These are phyloP conservation scores for Salicornia ramosissima DNA, from an alignment of 148 eudicot species.

Conservation along the genomic window DNA sequence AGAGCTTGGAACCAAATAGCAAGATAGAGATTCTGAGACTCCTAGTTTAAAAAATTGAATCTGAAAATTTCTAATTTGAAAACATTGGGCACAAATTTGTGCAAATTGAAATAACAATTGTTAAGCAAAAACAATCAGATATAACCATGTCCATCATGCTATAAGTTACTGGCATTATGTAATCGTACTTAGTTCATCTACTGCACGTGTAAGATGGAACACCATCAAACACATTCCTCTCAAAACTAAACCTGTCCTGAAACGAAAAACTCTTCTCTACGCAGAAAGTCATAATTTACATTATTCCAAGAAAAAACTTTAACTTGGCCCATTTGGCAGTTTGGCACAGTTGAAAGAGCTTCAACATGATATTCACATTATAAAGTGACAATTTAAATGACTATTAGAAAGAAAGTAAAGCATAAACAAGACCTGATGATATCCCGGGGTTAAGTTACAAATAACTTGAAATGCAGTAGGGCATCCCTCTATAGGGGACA, in stretches of 20 bases:
- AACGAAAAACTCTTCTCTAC: background rate
- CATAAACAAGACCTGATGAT: constrained; percentile 44
- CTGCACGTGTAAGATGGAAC: background rate
- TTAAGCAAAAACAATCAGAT: background rate
- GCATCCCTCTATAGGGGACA: constrained; percentile 71
- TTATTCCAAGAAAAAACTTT: background rate
- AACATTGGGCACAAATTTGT: background rate
- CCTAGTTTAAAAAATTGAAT: too few relatives aligned
- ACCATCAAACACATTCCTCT: background rate
- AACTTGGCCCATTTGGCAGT: background rate
- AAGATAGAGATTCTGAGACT: too few relatives aligned
- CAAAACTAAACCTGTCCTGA: background rate
- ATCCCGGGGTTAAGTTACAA: constrained; percentile 57
- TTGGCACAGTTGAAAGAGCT: background rate
- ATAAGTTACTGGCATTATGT: background rate
- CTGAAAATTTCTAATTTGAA: background rate
- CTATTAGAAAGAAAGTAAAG: background rate
- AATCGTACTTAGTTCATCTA: background rate
- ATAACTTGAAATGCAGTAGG: constrained; percentile 59
- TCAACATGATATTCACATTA: background rate
- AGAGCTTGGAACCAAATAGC: background rate
- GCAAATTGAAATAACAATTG: background rate
- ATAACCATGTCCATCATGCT: background rate
- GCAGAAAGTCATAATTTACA: background rate
- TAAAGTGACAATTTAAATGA: background rate